Conservation (phyloP, 768 basidiomycete species). For the Psilocybe subaeruginosa region DNA sequence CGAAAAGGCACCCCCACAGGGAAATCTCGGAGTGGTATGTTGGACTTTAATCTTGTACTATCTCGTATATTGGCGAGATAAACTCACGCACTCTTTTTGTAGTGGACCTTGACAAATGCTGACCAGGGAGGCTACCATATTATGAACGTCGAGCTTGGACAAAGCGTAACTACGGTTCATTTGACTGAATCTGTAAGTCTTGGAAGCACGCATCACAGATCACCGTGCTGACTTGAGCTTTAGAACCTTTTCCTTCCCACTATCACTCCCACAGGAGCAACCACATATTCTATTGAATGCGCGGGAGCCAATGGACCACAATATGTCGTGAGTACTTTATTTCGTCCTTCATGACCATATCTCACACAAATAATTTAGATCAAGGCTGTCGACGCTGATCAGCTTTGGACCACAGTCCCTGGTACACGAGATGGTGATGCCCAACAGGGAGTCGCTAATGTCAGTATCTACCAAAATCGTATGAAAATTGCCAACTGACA, state of each 20-base stretch:
- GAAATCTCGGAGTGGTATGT: constrained; percentile 13
- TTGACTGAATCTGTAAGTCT: constrained; percentile 6
- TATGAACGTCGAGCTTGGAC: constrained; percentile 5
- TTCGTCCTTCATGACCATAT: not conserved
- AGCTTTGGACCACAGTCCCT: constrained; percentile 12
- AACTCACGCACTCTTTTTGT: too few species aligned
- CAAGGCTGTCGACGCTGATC: constrained; percentile 11
- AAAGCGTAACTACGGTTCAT: constrained; percentile 8
- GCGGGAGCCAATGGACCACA: not conserved
- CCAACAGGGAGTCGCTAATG: constrained; percentile 8
- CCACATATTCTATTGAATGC: constrained; percentile 11
- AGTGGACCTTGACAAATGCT: constrained; percentile 16
- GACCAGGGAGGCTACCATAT: constrained; percentile 9
- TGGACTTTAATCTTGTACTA: not conserved
- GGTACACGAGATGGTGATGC: constrained; percentile 6
- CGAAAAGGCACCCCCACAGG: constrained; percentile 10
- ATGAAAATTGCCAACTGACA: too few species aligned
- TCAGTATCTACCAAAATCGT: not conserved
- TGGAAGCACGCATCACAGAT: too few species aligned
- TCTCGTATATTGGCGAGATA: not conserved
- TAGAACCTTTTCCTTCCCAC: constrained; percentile 7
- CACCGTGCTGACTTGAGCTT: not conserved
- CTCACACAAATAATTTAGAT: constrained; percentile 1
- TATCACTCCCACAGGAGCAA: not conserved
- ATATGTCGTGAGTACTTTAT: constrained; percentile 3